Evolutionary conservation across 2,329 filamentous ascomycete genomes (phyloP).

Genomic region (Arthrobotrys iridis): DNA sequence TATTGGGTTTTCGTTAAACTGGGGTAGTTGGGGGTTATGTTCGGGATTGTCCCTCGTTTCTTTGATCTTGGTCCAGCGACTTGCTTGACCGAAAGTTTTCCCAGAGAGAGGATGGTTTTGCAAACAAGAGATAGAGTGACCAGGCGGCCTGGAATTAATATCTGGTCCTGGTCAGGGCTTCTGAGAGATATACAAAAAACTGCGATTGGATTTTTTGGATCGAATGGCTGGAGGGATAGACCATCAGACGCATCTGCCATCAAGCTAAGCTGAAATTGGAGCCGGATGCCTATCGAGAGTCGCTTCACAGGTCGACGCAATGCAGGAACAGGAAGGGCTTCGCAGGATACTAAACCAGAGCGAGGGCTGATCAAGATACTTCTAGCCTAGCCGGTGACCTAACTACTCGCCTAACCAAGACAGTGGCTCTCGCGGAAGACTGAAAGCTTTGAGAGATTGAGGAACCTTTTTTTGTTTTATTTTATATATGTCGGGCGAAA

Average conservation of each 20-base stretch:
- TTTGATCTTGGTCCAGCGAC: slow-evolving; percentile 9
- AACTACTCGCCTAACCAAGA: slow-evolving; percentile 45
- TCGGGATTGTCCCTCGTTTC: slow-evolving; percentile 21
- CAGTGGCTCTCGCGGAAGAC: slow-evolving; percentile 34
- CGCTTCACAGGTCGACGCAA: slow-evolving; percentile 20
- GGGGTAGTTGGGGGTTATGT: slow-evolving; percentile 32
- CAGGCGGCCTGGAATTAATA: slow-evolving; percentile 24
- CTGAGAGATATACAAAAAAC: slow-evolving; percentile 23
- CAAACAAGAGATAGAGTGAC: background rate
- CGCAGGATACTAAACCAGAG: slow-evolving; percentile 29
- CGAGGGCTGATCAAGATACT: slow-evolving; percentile 40
- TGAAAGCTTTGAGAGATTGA: slow-evolving; percentile 25
- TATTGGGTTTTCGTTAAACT: slow-evolving; percentile 51
- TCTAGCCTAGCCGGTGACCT: slow-evolving; percentile 26
- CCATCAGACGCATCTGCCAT: slow-evolving; percentile 9
- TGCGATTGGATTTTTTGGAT: slow-evolving; percentile 36
- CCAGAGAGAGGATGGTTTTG: background rate
- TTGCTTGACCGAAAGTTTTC: slow-evolving; percentile 1
- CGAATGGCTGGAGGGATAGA: slow-evolving; percentile 8
- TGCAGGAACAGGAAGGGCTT: slow-evolving; percentile 49
- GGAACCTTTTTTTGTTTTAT: slow-evolving; percentile 31
- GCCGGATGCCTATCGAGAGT: slow-evolving; percentile 42
- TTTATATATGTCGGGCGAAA: slow-evolving; percentile 39
- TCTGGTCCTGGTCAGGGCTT: slow-evolving; percentile 3
- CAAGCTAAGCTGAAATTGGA: slow-evolving; percentile 44